A percentile compares a stretch with the other conserved stretches of the same genome.
phyloP scores from a whole-genome alignment of 768 basidiomycete species.

The Naematelia encephala region DNA sequence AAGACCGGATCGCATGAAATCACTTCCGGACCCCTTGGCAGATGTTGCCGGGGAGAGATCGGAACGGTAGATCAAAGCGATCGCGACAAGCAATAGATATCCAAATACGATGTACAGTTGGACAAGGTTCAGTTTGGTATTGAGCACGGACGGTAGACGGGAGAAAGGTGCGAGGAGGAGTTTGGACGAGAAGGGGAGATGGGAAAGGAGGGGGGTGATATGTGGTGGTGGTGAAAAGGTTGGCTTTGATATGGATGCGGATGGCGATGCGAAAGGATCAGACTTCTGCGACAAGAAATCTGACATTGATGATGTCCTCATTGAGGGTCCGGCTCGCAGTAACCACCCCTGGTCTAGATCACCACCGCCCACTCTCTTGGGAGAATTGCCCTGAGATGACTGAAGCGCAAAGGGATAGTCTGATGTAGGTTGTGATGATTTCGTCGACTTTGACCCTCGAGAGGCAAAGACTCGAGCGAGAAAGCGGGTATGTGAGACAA shows the following conservation, averaged over 20 bases:
- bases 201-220: constrained; percentile 19
- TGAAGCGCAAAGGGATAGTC: not conserved
- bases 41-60: constrained; percentile 23
- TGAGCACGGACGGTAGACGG: constrained; percentile 20
- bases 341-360: constrained; percentile 3
- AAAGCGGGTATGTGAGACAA: constrained; percentile 38
- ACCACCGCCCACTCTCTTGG: not conserved
- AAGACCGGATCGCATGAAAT: constrained; percentile 39
- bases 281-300: constrained; percentile 2
- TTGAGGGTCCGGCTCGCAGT: constrained; percentile 25
- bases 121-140: constrained; percentile 28
- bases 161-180: constrained; percentile 33
- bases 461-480: constrained; percentile 45
- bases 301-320: not conserved
- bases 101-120: constrained; percentile 25
- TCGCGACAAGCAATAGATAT: constrained; percentile 32
- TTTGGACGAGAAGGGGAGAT: constrained; percentile 27
- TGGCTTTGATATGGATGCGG: constrained; percentile 4
- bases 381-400: not conserved
- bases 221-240: constrained; percentile 37
- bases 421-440: not conserved
- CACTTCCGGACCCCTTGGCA: constrained; percentile 29
- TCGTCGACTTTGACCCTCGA: not conserved
- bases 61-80: constrained; percentile 38
- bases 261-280: constrained; percentile 13